Conservation (phyloP, 2,329 filamentous ascomycete species). For the Aurifilum marmelostoma region DNA sequence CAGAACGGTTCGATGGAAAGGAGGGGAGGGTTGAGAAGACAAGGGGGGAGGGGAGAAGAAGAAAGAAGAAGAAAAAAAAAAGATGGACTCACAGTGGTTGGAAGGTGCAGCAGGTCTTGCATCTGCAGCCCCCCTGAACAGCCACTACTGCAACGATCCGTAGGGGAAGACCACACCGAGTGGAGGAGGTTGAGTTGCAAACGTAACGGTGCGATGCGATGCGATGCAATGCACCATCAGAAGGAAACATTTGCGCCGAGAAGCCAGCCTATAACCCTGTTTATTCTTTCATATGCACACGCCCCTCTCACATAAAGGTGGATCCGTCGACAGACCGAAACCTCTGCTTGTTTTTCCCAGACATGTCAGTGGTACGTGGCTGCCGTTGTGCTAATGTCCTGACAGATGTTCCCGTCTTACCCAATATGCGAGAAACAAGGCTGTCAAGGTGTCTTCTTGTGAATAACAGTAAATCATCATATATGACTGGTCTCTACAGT, state of each 20-base stretch:
- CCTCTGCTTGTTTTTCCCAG: background rate
- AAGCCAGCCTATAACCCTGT: background rate
- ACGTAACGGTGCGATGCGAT: constrained; percentile 28
- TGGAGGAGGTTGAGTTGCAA: constrained; percentile 25
- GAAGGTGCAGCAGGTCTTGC: constrained; percentile 8
- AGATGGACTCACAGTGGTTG: constrained; percentile 15
- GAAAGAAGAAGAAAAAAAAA: background rate
- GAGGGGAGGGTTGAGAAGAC: too few species aligned
- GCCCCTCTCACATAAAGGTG: background rate
- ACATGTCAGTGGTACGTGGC: background rate
- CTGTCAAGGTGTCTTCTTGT: background rate
- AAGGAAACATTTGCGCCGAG: background rate
- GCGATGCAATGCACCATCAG: constrained; percentile 17
- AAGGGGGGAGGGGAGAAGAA: too few species aligned
- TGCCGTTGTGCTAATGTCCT: background rate
- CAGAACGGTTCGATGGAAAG: background rate
- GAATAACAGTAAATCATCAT: too few species aligned
- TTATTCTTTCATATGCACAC: background rate
- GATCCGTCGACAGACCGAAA: background rate
- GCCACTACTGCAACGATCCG: constrained; percentile 27
- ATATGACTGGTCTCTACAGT: too few species aligned
- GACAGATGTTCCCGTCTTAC: background rate
- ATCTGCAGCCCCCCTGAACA: constrained; percentile 24
- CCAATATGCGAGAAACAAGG: too few species aligned
- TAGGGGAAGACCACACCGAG: constrained; percentile 26